Percentiles rank a stretch among this genome's conserved stretches.
phyloP scores from a whole-genome alignment of 2,329 filamentous ascomycete species.

The Fonsecaea nubica region DNA sequence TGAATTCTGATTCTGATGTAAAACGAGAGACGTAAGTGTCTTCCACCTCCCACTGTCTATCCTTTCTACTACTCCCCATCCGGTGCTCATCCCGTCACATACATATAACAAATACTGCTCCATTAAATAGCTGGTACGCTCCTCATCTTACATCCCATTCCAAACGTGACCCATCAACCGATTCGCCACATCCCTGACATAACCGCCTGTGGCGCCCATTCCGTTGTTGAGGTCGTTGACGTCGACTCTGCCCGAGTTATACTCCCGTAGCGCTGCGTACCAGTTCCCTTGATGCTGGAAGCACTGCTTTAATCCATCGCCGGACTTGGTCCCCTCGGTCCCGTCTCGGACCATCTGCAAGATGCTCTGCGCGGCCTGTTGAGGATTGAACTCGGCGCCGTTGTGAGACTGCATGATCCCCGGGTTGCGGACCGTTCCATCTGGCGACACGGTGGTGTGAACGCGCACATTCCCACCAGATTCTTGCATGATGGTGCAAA shows the following conservation, averaged over 20 bases:
- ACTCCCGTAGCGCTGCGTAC: constrained; percentile 30
- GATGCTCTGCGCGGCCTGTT: constrained; percentile 25
- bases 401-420: constrained; percentile 32
- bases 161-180: constrained; percentile 34
- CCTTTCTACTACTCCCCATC: neutral
- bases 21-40: too few species aligned
- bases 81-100: neutral
- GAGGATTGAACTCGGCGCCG: constrained; percentile 26
- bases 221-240: constrained; percentile 30
- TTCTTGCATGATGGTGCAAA: constrained; percentile 46
- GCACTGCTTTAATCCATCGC: constrained; percentile 33
- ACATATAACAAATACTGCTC: neutral
- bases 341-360: constrained; percentile 36
- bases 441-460: constrained; percentile 29
- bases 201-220: constrained; percentile 30
- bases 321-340: constrained; percentile 24
- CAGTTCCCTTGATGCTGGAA: constrained; percentile 29
- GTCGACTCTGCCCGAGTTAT: constrained; percentile 35
- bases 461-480: constrained; percentile 41
- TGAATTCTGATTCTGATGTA: too few species aligned
- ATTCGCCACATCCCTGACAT: constrained; percentile 34
- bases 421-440: constrained; percentile 31
- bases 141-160: constrained; percentile 28
- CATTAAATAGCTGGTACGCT: neutral
- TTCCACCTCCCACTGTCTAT: neutral